phyloP scores from a whole-genome alignment of 1,139 yeast species.

The Candida anutae region DNA sequence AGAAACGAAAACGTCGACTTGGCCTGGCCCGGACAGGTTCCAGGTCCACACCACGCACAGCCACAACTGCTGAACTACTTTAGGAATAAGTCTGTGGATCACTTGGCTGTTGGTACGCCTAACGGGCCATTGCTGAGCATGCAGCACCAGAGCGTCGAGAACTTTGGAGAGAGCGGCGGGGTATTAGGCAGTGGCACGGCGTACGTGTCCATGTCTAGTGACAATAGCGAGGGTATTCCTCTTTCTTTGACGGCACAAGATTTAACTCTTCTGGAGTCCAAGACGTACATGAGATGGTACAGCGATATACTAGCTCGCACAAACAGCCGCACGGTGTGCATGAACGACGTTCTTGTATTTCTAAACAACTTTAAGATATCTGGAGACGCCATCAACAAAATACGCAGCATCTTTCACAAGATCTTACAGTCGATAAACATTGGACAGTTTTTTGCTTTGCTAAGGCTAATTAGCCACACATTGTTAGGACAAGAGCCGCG shows the following conservation, averaged over 20 bases:
- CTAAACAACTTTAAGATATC: slow-evolving; percentile 53
- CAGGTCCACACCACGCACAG: no score
- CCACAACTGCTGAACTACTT: no score
- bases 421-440: slow-evolving; percentile 48
- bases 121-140: no score
- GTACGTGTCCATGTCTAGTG: no score
- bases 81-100: no score
- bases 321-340: slow-evolving; percentile 46
- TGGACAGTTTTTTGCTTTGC: slow-evolving; percentile 69
- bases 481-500: slow-evolving; percentile 40
- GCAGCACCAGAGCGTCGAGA: no score
- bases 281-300: slow-evolving; percentile 74
- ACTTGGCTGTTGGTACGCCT: no score
- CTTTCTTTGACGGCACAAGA: slow-evolving; percentile 56
- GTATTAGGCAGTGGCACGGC: no score
- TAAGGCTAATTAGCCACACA: slow-evolving; percentile 57
- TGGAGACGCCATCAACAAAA: slow-evolving; percentile 30
- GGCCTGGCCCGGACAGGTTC: no score
- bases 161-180: no score
- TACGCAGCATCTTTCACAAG: slow-evolving; percentile 44
- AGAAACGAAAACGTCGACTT: no score
- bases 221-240: slow-evolving; percentile 38
- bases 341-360: slow-evolving; percentile 58
- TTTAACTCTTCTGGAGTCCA: slow-evolving; percentile 54
- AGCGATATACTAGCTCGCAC: slow-evolving; percentile 57